Evolutionary conservation across 108 stramenopile genomes (phyloP), one percentile per base, ranked within the genome.

Genomic region (Aurantiochytrium sp.): DNA sequence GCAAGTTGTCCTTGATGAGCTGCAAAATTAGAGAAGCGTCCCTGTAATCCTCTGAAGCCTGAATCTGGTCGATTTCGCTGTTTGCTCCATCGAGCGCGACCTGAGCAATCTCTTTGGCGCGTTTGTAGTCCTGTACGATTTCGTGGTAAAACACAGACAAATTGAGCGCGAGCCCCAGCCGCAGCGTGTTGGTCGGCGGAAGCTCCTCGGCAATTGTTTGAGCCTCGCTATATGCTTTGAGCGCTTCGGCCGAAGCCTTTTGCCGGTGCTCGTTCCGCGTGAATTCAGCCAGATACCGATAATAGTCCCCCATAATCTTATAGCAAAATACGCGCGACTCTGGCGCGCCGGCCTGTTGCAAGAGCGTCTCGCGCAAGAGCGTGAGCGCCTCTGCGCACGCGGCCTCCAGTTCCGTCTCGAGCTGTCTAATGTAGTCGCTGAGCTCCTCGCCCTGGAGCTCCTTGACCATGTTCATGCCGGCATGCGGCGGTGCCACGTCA

Each of bases 271-370:
- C 95, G 25, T 94, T 95, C 60, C 91, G 92, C 90, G 97, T 96
- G 95, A 97, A 97, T 92, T 97, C 97, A 64, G 97, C 97, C 59
- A 98, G 93, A 92, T 98, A 99, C 91, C 99, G 96, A 94, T 99
- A 76, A 95, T 99, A 99, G 93, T 99, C 99, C 28, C 98, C 99
- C 96, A 98, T 98, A 96, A 98, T 96, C 94, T 96, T 98, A 96
- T 98, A 98, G 97, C 98, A 99, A 91, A 99, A 99, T 60, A 98
- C 99, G 95, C 98, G 98, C 90, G 97, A 98, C 92, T 99, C 99
- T 90, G 98, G 97, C 44, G 97, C 94, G 8, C 96, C 95, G 83
- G 96, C 96, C 95, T 99, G 97, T 91, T 98, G 99, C 94, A 99
- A 98, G 87, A 99, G 94, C 60, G 93, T 93, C 57, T 97, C 96